Conservation (phyloP, 1,139 yeast species). For the Candida buenavistaensis region DNA sequence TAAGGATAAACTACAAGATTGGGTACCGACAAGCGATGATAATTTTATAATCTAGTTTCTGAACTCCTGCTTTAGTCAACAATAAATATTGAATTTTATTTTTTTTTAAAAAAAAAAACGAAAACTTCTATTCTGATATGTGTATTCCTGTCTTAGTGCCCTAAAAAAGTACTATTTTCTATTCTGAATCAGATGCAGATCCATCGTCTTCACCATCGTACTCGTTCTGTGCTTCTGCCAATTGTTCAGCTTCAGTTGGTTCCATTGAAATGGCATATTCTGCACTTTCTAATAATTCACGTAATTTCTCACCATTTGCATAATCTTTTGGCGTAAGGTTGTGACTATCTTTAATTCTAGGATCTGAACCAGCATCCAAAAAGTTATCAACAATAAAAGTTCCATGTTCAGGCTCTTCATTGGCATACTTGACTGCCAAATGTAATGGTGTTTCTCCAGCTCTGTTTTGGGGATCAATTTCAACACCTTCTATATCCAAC, state of each 20-base stretch:
- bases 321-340: constrained; percentile 74
- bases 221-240: constrained; percentile 21
- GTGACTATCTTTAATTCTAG: constrained; percentile 43
- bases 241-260: constrained; percentile 28
- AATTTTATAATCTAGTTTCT: constrained; percentile 22
- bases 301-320: constrained; percentile 55
- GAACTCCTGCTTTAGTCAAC: too few species aligned
- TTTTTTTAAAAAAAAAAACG: too few species aligned
- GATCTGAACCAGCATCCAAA: constrained; percentile 91
- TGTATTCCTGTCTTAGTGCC: too few species aligned
- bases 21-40: constrained; percentile 35
- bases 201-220: constrained; percentile 32
- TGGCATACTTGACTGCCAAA: constrained; percentile 73
- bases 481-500: constrained; percentile 88
- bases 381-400: constrained; percentile 75
- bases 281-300: constrained; percentile 73
- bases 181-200: constrained; percentile 38
- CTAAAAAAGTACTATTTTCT: too few species aligned
- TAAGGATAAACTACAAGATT: constrained; percentile 23
- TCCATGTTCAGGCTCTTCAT: constrained; percentile 84
- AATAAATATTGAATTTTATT: too few species aligned
- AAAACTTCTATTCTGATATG: too few species aligned
- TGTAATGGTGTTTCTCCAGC: constrained; percentile 91
- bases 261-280: constrained; percentile 64
- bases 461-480: constrained; percentile 76